A percentile compares a stretch with the other conserved stretches of the same genome.
These are phyloP conservation scores for Agaricales sp. DNA, from an alignment of 1,284 basidiomycete species.

Conservation along the genomic window DNA sequence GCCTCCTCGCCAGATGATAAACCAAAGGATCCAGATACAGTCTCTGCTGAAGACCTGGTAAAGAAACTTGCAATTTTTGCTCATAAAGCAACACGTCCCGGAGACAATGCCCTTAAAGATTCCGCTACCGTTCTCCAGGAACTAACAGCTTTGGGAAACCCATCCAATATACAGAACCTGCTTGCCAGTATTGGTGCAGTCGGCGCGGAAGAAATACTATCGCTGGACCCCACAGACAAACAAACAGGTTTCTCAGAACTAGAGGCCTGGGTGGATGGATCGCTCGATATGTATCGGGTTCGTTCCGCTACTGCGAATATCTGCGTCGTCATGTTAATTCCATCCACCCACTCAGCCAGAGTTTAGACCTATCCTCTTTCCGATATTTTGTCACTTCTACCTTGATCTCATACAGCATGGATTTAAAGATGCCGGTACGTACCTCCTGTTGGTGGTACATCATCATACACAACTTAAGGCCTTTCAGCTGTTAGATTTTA, in stretches of 20 bases:
- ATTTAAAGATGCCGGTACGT: slow-evolving; percentile 79
- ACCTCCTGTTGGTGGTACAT: slow-evolving; percentile 5
- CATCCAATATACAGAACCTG: slow-evolving; percentile 60
- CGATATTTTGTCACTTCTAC: slow-evolving; percentile 96
- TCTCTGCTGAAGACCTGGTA: slow-evolving; percentile 55
- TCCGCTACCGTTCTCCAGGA: slow-evolving; percentile 55
- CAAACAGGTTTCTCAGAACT: slow-evolving; percentile 82
- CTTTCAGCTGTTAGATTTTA: slow-evolving; percentile 67
- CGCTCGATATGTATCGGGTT: slow-evolving; percentile 78
- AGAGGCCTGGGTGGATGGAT: slow-evolving; percentile 91
- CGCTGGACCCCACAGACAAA: slow-evolving; percentile 82
- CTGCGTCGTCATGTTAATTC: slow-evolving; percentile 7
- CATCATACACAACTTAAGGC: slow-evolving; percentile 2
- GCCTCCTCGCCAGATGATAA: slow-evolving; percentile 42
- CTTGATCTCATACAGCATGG: slow-evolving; percentile 89
- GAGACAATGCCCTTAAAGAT: slow-evolving; percentile 60
- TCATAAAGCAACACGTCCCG: slow-evolving; percentile 50
- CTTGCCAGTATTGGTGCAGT: slow-evolving; percentile 66
- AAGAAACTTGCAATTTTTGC: slow-evolving; percentile 56
- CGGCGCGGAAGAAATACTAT: slow-evolving; percentile 74
- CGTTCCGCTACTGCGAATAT: too few relatives aligned
- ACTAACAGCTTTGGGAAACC: slow-evolving; percentile 50
- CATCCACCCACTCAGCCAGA: slow-evolving; percentile 55
- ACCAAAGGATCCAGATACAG: slow-evolving; percentile 38
- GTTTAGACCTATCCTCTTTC: slow-evolving; percentile 86